These are phyloP conservation scores for Penicillium frequentans DNA, from an alignment of 2,329 filamentous ascomycete genomes.

Conservation along the genomic window DNA sequence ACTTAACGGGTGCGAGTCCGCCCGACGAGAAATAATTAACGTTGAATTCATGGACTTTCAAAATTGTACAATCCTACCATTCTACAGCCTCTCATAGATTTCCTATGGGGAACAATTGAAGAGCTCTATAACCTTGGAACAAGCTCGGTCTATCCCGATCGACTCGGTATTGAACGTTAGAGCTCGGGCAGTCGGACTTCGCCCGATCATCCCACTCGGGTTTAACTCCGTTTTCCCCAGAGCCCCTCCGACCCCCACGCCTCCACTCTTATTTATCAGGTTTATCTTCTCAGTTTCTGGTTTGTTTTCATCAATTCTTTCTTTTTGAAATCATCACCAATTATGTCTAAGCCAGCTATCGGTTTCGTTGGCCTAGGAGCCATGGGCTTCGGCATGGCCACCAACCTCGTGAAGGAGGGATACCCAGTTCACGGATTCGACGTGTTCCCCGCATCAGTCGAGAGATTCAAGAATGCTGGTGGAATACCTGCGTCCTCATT, in stretches of 20 bases:
- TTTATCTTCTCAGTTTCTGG: background rate
- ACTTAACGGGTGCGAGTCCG: background rate
- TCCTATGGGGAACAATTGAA: background rate
- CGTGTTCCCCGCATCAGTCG: conserved; percentile 65
- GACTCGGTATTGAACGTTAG: background rate
- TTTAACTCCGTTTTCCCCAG: conserved; percentile 2
- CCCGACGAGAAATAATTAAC: background rate
- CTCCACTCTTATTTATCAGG: background rate
- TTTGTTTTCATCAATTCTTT: background rate
- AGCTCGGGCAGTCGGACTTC: conserved; percentile 3
- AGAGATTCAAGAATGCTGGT: conserved; percentile 64
- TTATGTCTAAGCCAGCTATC: conserved; percentile 51
- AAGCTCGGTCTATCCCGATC: background rate
- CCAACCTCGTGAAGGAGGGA: conserved; percentile 66
- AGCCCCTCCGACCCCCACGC: conserved; percentile 11
- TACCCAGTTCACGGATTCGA: conserved; percentile 71
- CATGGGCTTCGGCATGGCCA: conserved; percentile 83
- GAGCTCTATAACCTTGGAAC: background rate
- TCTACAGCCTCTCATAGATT: background rate
- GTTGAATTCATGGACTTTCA: background rate
- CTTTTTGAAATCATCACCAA: background rate
- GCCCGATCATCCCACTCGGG: conserved; percentile 1
- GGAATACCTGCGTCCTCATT: conserved; percentile 61
- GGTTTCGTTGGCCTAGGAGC: conserved; percentile 75
- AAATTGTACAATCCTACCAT: background rate